Percentiles rank a stretch among this genome's conserved stretches.
phyloP scores from a whole-genome alignment of 1,139 yeast species.

The Candida anutae region DNA sequence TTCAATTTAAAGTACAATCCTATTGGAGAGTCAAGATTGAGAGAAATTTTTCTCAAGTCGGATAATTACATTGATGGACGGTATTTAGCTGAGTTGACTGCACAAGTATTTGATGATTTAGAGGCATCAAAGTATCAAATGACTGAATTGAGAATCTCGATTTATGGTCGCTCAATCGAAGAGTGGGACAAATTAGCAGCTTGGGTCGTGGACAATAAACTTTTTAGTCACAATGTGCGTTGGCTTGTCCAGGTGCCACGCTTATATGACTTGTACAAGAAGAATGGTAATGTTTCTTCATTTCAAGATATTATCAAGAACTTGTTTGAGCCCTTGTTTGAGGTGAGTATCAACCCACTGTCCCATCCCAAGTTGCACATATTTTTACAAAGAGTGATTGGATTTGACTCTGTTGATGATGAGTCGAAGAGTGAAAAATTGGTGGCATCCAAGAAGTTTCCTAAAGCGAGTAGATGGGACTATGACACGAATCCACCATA shows the following conservation, averaged over 20 bases:
- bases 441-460: constrained; percentile 65
- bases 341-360: constrained; percentile 77
- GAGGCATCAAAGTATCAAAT: constrained; percentile 94
- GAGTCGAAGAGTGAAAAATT: constrained; percentile 88
- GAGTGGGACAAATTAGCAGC: constrained; percentile 96
- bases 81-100: constrained; percentile 87
- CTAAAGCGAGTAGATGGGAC: constrained; percentile 79
- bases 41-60: constrained; percentile 92
- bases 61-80: constrained; percentile 86
- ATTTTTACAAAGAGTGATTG: constrained; percentile 88
- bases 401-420: constrained; percentile 97
- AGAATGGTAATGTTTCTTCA: constrained; percentile 56
- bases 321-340: constrained; percentile 83
- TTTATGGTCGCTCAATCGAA: constrained; percentile 79
- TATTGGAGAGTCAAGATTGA: constrained; percentile 91
- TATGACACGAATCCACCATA: constrained; percentile 86
- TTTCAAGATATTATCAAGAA: constrained; percentile 76
- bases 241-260: constrained; percentile 97
- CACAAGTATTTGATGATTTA: constrained; percentile 87
- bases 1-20: constrained; percentile 97
- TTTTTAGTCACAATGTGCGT: constrained; percentile 88
- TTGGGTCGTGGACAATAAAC: constrained; percentile 91
- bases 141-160: constrained; percentile 91
- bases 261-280: constrained; percentile 81
- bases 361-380: constrained; percentile 84